Conservation (phyloP, 495 filamentous ascomycete species). For the Niebla homalea region DNA sequence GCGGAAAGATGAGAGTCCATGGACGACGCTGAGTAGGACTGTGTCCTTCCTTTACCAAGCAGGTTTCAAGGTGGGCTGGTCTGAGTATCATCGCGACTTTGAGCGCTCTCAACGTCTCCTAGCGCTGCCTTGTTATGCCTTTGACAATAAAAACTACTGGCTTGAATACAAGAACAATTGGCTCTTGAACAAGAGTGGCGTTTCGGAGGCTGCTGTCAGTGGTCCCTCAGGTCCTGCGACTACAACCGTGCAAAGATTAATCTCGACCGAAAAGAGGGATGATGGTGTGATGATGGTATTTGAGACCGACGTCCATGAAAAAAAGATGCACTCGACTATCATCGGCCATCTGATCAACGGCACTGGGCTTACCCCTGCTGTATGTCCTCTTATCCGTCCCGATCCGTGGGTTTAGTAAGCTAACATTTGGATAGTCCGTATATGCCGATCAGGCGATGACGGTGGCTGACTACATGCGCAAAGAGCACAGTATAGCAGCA, state of each 20-base stretch:
- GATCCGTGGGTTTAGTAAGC: slow-evolving; percentile 30
- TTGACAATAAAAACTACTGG: slow-evolving; percentile 76
- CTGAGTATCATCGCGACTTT: slow-evolving; percentile 68
- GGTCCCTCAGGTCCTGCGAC: slow-evolving; percentile 16
- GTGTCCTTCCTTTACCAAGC: slow-evolving; percentile 47
- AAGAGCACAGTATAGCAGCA: slow-evolving; percentile 39
- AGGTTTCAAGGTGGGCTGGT: slow-evolving; percentile 61
- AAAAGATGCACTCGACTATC: slow-evolving; percentile 46
- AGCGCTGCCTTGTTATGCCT: slow-evolving; percentile 59
- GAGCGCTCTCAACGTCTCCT: slow-evolving; percentile 44
- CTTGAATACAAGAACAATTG: slow-evolving; percentile 56
- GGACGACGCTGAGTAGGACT: slow-evolving; percentile 48
- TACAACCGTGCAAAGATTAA: slow-evolving; percentile 34
- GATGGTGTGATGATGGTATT: slow-evolving; percentile 43
- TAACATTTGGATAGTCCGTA: slow-evolving; percentile 30
- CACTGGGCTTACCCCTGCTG: slow-evolving; percentile 39
- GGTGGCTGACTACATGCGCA: slow-evolving; percentile 52
- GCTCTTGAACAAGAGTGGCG: slow-evolving; percentile 38
- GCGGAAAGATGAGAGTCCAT: slow-evolving; percentile 41
- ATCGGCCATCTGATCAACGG: slow-evolving; percentile 66
- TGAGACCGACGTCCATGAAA: slow-evolving; percentile 52
- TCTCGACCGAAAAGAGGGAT: slow-evolving; percentile 41
- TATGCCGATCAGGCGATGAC: slow-evolving; percentile 72
- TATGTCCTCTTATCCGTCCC: slow-evolving; percentile 16
- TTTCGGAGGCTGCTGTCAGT: slow-evolving; percentile 38